A percentile compares a stretch with the other conserved stretches of the same genome.
Conservation (phyloP, 2,329 filamentous ascomycete species). For the Periconia sp. region DNA sequence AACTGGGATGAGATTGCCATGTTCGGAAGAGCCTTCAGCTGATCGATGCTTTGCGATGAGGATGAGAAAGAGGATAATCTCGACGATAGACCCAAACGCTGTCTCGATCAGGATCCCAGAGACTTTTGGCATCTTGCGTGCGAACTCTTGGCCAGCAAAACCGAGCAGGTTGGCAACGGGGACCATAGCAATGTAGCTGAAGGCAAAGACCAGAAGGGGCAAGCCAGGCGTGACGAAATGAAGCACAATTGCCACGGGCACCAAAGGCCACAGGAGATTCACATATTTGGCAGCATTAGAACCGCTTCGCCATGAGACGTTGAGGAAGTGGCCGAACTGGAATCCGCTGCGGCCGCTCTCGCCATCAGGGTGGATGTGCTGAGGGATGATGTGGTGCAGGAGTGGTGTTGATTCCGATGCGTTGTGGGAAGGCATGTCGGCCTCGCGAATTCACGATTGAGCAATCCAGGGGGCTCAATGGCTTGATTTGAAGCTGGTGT, state of each 20-base stretch:
- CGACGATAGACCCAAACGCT: constrained; percentile 73
- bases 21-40: constrained; percentile 49
- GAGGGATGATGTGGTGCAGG: constrained; percentile 35
- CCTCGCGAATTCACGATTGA: neutral
- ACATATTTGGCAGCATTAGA: constrained; percentile 68
- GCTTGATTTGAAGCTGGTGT: neutral
- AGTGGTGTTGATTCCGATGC: constrained; percentile 35
- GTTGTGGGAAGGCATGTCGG: constrained; percentile 21
- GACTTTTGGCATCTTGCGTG: constrained; percentile 76
- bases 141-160: constrained; percentile 73
- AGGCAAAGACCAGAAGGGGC: constrained; percentile 68
- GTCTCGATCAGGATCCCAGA: constrained; percentile 66
- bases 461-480: neutral
- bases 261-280: constrained; percentile 77
- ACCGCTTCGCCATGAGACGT: constrained; percentile 68
- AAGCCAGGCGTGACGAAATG: constrained; percentile 59
- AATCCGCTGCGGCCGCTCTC: constrained; percentile 73
- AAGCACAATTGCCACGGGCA: constrained; percentile 71
- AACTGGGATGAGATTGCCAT: constrained; percentile 60
- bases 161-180: constrained; percentile 76
- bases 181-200: constrained; percentile 77
- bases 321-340: constrained; percentile 66
- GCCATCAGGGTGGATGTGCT: constrained; percentile 57
- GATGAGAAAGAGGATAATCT: constrained; percentile 81
- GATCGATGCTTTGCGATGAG: constrained; percentile 61